A percentile compares a stretch with the other conserved stretches of the same genome.
These are phyloP conservation scores for Tubosaeta sp. DNA, from an alignment of 768 basidiomycete genomes.

Conservation along the genomic window DNA sequence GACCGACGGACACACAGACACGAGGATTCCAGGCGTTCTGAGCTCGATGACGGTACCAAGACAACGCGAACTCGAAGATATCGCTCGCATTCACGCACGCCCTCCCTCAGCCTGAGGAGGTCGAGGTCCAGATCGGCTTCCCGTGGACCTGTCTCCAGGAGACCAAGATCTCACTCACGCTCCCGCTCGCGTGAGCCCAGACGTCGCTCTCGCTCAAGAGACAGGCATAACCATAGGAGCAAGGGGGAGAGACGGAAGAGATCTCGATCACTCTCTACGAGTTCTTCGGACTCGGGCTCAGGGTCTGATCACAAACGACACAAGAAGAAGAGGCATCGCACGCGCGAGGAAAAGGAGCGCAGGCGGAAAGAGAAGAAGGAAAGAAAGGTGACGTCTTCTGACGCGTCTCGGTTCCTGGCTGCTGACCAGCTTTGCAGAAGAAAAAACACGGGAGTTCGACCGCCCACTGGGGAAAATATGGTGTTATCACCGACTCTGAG, in stretches of 20 bases:
- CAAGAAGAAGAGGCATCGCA: slow-evolving; percentile 44
- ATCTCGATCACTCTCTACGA: slow-evolving; percentile 39
- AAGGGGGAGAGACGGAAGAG: slow-evolving; percentile 30
- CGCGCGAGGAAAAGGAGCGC: slow-evolving; percentile 47
- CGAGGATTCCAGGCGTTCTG: slow-evolving; percentile 11
- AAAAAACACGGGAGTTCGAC: slow-evolving; percentile 46
- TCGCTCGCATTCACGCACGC: slow-evolving; percentile 23
- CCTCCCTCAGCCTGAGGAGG: slow-evolving; percentile 14
- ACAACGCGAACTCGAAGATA: slow-evolving; percentile 1
- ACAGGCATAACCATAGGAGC: slow-evolving; percentile 16
- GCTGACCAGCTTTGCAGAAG: slow-evolving; percentile 42
- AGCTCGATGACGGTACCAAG: slow-evolving; percentile 6
- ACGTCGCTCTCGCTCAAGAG: slow-evolving; percentile 36
- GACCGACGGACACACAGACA: slow-evolving; percentile 17
- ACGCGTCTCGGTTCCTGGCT: not conserved
- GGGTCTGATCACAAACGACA: slow-evolving; percentile 33
- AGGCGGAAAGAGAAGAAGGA: slow-evolving; percentile 66
- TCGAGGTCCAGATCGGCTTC: slow-evolving; percentile 27
- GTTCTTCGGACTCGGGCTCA: slow-evolving; percentile 34
- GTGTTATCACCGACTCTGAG: slow-evolving; percentile 83
- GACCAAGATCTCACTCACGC: slow-evolving; percentile 20
- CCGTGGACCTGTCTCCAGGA: slow-evolving; percentile 10
- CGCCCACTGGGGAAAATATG: slow-evolving; percentile 86
- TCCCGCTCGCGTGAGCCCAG: slow-evolving; percentile 25
- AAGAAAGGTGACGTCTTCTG: slow-evolving; percentile 47